Base-by-base conservation (phyloP, 257 asterid genomes). In the Gentiana dahurica region DNA sequence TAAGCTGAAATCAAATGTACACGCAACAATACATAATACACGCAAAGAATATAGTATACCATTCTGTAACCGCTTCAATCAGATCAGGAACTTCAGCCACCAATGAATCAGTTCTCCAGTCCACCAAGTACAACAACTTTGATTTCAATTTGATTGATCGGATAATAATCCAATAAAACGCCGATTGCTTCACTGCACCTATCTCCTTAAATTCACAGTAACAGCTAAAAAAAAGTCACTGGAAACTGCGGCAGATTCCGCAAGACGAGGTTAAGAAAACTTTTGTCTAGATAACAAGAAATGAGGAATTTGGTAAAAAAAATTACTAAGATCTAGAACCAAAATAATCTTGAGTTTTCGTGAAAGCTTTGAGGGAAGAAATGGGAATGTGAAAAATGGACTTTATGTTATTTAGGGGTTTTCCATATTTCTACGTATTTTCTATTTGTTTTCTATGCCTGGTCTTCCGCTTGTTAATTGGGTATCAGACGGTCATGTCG, bases 381-480 rank as follows among this genome's bases (percentile, higher is more conserved):
- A 56, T 34, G 60, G 54, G 54, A 66, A 64, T 24, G 24, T 24
- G 68, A 58, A 48, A 45, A 70, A 62, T 61, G 69, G 55, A 34
- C 60, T 58, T 34, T 54, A 44, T 37, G 33, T 32, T 59, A 33
- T 10, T 41, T 38, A 12, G 34, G 33, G 39, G 10, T 66, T 59
- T 51, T 54, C 47, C 36, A 6, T 48, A 52, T 53, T 53, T 58
- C 43, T 34, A 44, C 54, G 12, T 7, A 6, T 36, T 65, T 69
- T 51, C 38, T 15, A 36, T 68, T 57, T 9, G 8, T 65, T 66
- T 52, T 67, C 49, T 63, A 63, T 50, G 6, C 54, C 59, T 37
- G 48, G 52, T 53, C 66, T 66, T 64, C 45, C 72, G 82, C 94
- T 77, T 86, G 86, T 73, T 71, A 79, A 80, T 73, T 58, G 84